Evolutionary conservation across 2,329 filamentous ascomycete genomes (phyloP), one percentile per base, ranked within the genome.

Genomic region (Ustulina deusta): DNA sequence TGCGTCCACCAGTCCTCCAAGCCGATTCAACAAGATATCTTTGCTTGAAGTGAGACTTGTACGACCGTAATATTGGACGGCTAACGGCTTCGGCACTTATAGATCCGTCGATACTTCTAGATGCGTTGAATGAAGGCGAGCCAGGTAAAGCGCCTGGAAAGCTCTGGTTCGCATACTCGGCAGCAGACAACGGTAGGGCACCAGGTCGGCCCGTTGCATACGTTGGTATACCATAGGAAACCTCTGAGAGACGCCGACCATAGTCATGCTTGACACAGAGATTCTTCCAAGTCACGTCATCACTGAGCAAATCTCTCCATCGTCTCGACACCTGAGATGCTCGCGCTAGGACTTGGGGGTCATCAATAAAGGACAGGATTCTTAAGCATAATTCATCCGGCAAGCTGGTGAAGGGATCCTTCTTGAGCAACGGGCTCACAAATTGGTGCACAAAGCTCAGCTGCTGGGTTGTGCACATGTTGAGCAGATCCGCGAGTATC

Each of bases 221-320:
- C 72, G 73, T n/a, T 72, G 76, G 49, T 73, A 79, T 38, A 74
- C 77, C 63, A 76, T 74, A 78, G 17, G 81, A 79, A 32, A 84
- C 83, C 68, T 87, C 86, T 17, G 87, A 89, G 61, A 88, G 78
- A 65, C 85, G 83, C 49, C 87, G 84, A 79, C 80, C 89, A 79
- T 97, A 99, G 69, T 96, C 94, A 79, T 97, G 95, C 81, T 97
- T 97, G 72, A 97, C 93, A 78, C 95, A 98, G 22, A 99, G 86
- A 69, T 96, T 93, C 83, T 97, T 97, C 96, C 96, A 99, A 0
- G 96, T 97, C 81, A 97, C 94, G 79, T 99, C 96, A 79, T 99
- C 96, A 77, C 92, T 95, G 57, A 99, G 86, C 7, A 99, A 86
- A 79, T 97, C 94, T 70, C 93, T 89, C 96, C 96, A 99, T 78